A percentile compares a stretch with the other conserved stretches of the same genome.
These are phyloP conservation scores for Verticillium dahliae DNA, from an alignment of 2,329 filamentous ascomycete genomes.

Conservation along the genomic window DNA sequence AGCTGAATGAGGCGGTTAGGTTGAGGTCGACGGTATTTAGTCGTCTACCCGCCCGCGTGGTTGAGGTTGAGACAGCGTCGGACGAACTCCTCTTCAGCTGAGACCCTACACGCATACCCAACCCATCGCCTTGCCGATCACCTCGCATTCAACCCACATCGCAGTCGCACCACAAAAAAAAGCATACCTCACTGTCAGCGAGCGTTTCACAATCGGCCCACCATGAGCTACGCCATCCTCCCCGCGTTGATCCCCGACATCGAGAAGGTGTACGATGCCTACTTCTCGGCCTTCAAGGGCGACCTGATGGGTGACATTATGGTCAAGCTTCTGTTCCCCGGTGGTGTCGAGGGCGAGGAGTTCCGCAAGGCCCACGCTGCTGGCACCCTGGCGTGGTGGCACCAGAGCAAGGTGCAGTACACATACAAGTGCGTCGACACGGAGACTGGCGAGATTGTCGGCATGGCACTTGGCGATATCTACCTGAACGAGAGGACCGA, in stretches of 20 bases:
- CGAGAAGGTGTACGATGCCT: slow-evolving; percentile 35
- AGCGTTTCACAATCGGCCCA: slow-evolving; percentile 2
- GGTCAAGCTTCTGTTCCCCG: slow-evolving; percentile 34
- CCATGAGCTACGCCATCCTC: slow-evolving; percentile 32
- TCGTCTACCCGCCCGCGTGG: background rate
- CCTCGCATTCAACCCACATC: background rate
- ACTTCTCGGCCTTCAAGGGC: slow-evolving; percentile 36
- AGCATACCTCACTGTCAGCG: too few species aligned
- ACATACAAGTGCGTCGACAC: slow-evolving; percentile 41
- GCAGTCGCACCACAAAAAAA: background rate
- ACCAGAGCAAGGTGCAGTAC: slow-evolving; percentile 32
- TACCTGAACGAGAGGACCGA: slow-evolving; percentile 28
- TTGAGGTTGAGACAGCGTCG: background rate
- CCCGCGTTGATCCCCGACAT: slow-evolving; percentile 40
- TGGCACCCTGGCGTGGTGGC: slow-evolving; percentile 31
- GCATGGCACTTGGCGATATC: slow-evolving; percentile 39
- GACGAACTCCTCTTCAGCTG: background rate
- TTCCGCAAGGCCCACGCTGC: slow-evolving; percentile 36
- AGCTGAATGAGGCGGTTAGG: background rate
- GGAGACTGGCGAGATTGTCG: slow-evolving; percentile 32
- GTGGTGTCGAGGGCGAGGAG: slow-evolving; percentile 21
- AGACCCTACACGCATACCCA: background rate
- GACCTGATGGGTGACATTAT: slow-evolving; percentile 31
- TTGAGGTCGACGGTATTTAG: background rate
- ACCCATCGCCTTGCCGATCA: background rate